phyloP scores from a whole-genome alignment of 2,329 filamentous ascomycete species.

The Scytalidium sp. region DNA sequence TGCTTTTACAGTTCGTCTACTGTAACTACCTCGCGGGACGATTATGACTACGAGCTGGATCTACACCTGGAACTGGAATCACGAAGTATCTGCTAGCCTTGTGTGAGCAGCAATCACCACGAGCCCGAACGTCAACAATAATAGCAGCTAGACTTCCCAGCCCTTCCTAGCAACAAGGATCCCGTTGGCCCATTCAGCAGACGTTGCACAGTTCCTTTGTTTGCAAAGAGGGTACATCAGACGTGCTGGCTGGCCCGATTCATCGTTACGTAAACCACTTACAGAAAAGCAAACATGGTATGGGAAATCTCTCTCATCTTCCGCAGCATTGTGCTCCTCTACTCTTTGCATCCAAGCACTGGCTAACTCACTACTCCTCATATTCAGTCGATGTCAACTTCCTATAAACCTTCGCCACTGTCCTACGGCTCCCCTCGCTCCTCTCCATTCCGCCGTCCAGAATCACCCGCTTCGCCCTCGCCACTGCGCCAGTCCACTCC shows the following conservation, averaged over 20 bases:
- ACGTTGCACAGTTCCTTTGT: too few species aligned
- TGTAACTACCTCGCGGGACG: too few species aligned
- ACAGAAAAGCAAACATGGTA: neutral
- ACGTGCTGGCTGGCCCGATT: too few species aligned
- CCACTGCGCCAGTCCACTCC: slow-evolving; percentile 59
- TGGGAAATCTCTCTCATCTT: neutral
- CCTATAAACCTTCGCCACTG: slow-evolving; percentile 69
- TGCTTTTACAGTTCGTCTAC: neutral
- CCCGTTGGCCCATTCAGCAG: too few species aligned
- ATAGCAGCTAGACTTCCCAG: slow-evolving; percentile 1
- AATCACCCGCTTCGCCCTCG: slow-evolving; percentile 64
- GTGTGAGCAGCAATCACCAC: too few species aligned
- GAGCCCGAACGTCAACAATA: too few species aligned
- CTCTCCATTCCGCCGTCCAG: slow-evolving; percentile 61
- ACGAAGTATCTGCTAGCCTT: too few species aligned
- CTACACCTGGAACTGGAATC: too few species aligned
- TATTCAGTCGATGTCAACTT: slow-evolving; percentile 26
- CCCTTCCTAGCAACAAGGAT: neutral
- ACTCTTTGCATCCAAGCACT: neutral
- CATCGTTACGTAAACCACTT: neutral
- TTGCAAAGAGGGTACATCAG: too few species aligned
- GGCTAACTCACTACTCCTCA: neutral
- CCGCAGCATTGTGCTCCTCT: neutral
- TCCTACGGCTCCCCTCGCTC: slow-evolving; percentile 70
- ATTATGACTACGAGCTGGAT: too few species aligned